Evolutionary conservation across 495 filamentous ascomycete species (phyloP).

Genomic region (Acidiella bohemica): DNA sequence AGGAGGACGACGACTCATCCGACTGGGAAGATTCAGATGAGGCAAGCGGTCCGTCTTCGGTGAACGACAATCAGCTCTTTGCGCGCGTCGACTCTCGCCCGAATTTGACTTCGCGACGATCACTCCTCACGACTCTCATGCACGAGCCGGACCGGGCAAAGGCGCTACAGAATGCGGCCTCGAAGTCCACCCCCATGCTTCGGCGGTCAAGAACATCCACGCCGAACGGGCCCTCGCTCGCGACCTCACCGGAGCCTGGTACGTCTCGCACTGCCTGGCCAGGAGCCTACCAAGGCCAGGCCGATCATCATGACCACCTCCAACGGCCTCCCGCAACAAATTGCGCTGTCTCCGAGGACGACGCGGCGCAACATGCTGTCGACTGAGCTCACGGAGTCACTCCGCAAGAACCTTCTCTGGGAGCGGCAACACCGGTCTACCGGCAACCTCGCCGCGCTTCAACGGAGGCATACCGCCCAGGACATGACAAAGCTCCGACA

Average conservation of each 20-base stretch:
- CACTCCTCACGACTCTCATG: conserved; percentile 80
- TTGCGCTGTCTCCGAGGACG: conserved; percentile 69
- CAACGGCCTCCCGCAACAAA: conserved; percentile 48
- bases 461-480: conserved; percentile 82
- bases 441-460: conserved; percentile 50
- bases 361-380: conserved; percentile 95
- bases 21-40: conserved; percentile 93
- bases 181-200: conserved; percentile 71
- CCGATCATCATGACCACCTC: conserved; percentile 74
- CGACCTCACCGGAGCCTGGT: conserved; percentile 50
- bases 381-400: conserved; percentile 74
- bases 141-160: conserved; percentile 59
- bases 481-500: conserved; percentile 73
- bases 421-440: conserved; percentile 82
- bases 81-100: conserved; percentile 79
- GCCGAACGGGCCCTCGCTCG: conserved; percentile 59
- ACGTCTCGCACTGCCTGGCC: conserved; percentile 26
- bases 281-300: conserved; percentile 54
- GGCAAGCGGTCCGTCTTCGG: conserved; percentile 66
- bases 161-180: conserved; percentile 50
- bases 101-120: conserved; percentile 72
- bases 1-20: conserved; percentile 72
- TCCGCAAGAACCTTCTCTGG: conserved; percentile 68
- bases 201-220: conserved; percentile 60
- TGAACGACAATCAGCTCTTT: conserved; percentile 69